Evolutionary conservation across 2,329 filamentous ascomycete genomes (phyloP).

Genomic region (Juglanconis sp.): DNA sequence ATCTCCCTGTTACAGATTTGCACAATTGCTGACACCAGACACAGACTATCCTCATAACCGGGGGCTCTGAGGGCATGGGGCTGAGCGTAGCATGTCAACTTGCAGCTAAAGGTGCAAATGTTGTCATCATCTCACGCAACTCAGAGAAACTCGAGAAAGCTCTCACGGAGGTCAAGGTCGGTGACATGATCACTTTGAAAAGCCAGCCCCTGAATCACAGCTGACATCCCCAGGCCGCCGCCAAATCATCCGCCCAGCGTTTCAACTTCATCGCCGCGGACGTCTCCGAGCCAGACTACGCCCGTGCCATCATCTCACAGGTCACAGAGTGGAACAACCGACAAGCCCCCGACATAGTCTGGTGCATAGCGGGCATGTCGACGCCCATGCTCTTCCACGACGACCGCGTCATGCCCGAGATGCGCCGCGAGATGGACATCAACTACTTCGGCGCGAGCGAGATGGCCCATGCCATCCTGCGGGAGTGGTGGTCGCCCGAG

Average conservation of each 20-base stretch:
- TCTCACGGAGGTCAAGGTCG: conserved; percentile 52
- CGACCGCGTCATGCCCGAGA: conserved; percentile 63
- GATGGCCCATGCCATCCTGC: conserved; percentile 76
- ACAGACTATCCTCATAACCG: conserved; percentile 67
- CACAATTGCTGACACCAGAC: not conserved
- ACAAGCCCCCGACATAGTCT: conserved; percentile 75
- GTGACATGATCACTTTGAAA: conserved; percentile 2
- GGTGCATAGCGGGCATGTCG: conserved; percentile 80
- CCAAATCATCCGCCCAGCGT: conserved; percentile 65
- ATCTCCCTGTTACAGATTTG: not conserved
- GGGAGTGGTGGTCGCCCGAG: conserved; percentile 65
- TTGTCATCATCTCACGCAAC: conserved; percentile 66
- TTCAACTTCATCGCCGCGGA: conserved; percentile 86
- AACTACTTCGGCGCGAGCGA: conserved; percentile 88
- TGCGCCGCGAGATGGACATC: conserved; percentile 81
- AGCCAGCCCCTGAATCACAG: not conserved
- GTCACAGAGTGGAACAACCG: conserved; percentile 76
- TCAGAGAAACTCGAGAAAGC: conserved; percentile 56
- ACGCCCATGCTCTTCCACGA: conserved; percentile 76
- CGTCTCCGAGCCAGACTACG: conserved; percentile 68
- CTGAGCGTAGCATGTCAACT: conserved; percentile 58
- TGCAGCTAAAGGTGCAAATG: conserved; percentile 62
- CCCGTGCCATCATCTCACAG: conserved; percentile 65
- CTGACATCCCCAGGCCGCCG: conserved; percentile 50
- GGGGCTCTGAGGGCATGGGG: conserved; percentile 70